A percentile compares a stretch with the other conserved stretches of the same genome.
Evolutionary conservation across 169 alveolate species (phyloP).

Genomic region (Cardiosporidium cionae): DNA sequence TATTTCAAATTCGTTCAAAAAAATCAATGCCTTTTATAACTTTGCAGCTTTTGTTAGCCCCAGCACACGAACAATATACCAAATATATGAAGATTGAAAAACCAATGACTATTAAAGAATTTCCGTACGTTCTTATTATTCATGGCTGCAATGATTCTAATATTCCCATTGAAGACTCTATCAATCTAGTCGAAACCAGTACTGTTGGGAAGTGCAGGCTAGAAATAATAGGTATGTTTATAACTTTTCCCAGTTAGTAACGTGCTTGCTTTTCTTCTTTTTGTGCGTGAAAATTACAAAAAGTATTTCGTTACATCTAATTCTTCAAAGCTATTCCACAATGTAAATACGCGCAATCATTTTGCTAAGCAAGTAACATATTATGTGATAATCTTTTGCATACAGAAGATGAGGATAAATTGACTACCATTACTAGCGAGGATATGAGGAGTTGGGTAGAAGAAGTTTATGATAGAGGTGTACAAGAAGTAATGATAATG

Average conservation of each 20-base stretch:
- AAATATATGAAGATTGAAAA: slow-evolving; percentile 23
- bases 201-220: slow-evolving; percentile 39
- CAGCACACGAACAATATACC: slow-evolving; percentile 35
- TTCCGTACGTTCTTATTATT: slow-evolving; percentile 33
- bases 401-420: slow-evolving; percentile 25
- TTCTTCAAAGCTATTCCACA: too few species aligned
- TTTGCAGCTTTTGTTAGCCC: slow-evolving; percentile 24
- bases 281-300: too few species aligned
- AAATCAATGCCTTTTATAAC: too few species aligned
- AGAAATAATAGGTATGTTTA: slow-evolving; percentile 21
- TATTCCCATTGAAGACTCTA: slow-evolving; percentile 37
- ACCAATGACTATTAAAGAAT: not conserved
- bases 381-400: not conserved
- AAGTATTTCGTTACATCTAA: too few species aligned
- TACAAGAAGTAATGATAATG: slow-evolving; percentile 11
- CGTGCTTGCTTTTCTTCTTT: too few species aligned
- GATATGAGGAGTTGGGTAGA: slow-evolving; percentile 35
- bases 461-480: slow-evolving; percentile 26
- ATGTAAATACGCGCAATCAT: too few species aligned
- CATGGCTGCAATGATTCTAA: slow-evolving; percentile 37
- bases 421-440: slow-evolving; percentile 21
- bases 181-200: slow-evolving; percentile 33
- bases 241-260: not conserved
- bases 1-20: too few species aligned
- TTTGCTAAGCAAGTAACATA: too few species aligned